Conservation (phyloP, 75 land plant genomes). For the Selaginella moellendorffii region DNA sequence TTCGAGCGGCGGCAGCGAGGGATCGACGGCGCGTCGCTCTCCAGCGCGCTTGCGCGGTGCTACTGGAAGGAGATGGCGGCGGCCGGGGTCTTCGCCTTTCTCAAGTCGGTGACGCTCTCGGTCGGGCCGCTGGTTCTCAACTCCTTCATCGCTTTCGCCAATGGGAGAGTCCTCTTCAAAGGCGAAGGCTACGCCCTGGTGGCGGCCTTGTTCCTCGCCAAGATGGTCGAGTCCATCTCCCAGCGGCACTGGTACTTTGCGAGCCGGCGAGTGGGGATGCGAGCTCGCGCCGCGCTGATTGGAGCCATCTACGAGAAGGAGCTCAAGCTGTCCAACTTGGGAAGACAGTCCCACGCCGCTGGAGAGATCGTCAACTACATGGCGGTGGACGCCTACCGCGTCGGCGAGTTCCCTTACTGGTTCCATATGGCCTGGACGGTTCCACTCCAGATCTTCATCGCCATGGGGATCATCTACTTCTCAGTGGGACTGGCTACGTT, state of each 20-base stretch:
- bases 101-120: constrained; percentile 25
- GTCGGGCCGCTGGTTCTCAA: constrained; percentile 41
- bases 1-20: background rate
- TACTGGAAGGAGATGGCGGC: constrained; percentile 28
- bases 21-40: constrained; percentile 17
- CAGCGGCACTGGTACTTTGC: constrained; percentile 49
- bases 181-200: constrained; percentile 22
- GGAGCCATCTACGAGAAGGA: constrained; percentile 50
- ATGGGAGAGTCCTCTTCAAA: constrained; percentile 11
- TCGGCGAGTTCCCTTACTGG: constrained; percentile 62
- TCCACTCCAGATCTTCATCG: constrained; percentile 34
- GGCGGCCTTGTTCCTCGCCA: constrained; percentile 25
- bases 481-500: constrained; percentile 46
- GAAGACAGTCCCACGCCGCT: constrained; percentile 37
- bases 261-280: constrained; percentile 47
- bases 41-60: constrained; percentile 27
- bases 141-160: constrained; percentile 36
- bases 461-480: constrained; percentile 38
- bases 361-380: constrained; percentile 76
- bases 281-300: constrained; percentile 52
- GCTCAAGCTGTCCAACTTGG: constrained; percentile 46
- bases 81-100: constrained; percentile 35
- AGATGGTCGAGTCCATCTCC: constrained; percentile 43
- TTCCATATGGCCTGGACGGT: constrained; percentile 50
- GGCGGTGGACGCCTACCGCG: constrained; percentile 56